phyloP scores from a whole-genome alignment of 2,329 filamentous ascomycete genomes.

The Xylariaceae sp. region DNA sequence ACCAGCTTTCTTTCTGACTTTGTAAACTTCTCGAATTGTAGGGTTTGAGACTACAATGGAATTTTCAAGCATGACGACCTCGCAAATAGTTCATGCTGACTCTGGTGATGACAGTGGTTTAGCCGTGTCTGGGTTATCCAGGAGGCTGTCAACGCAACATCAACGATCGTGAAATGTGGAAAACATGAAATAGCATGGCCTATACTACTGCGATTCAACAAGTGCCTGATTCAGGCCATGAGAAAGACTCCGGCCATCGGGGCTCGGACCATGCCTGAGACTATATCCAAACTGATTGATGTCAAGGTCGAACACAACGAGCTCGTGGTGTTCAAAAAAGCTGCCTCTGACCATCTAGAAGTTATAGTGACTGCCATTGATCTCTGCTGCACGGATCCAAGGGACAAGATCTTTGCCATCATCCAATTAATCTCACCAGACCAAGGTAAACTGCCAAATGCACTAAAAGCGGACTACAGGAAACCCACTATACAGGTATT shows the following conservation, averaged over 20 bases:
- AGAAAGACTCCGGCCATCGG: neutral
- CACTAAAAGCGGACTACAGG: neutral
- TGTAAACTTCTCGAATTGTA: no score
- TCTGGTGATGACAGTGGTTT: no score
- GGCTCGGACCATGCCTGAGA: neutral
- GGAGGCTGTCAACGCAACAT: neutral
- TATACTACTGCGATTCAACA: neutral
- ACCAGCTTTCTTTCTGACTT: no score
- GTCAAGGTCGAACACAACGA: neutral
- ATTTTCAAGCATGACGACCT: no score
- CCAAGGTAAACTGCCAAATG: neutral
- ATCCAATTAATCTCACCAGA: neutral
- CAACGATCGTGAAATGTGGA: neutral
- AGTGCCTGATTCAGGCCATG: neutral
- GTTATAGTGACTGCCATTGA: neutral
- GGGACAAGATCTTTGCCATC: neutral
- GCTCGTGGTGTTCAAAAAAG: neutral
- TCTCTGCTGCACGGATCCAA: neutral
- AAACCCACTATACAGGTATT: neutral
- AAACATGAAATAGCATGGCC: neutral
- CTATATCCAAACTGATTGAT: neutral
- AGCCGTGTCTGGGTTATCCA: neutral
- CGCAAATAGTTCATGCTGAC: no score
- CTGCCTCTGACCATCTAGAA: neutral
- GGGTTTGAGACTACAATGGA: no score